phyloP scores from a whole-genome alignment of 2,329 filamentous ascomycete genomes.

The Aphanoascus verrucosus region DNA sequence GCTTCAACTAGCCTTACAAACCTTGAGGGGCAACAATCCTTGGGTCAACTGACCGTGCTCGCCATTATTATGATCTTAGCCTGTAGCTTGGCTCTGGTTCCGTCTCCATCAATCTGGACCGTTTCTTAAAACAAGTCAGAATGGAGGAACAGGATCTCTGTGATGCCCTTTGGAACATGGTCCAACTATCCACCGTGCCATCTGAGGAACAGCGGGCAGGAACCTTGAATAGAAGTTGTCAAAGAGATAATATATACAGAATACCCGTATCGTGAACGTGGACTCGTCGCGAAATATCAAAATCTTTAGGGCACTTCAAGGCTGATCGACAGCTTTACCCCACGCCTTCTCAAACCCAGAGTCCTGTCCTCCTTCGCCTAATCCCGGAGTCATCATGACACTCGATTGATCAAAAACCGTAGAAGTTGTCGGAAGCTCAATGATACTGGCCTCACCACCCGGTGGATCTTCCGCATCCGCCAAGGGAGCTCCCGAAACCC shows the following conservation, averaged over 20 bases:
- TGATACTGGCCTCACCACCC: constrained; percentile 6
- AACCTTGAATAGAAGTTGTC: not conserved
- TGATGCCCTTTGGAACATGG: not conserved
- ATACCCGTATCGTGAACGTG: not conserved
- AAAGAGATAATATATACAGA: not conserved
- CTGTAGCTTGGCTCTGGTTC: too few species aligned
- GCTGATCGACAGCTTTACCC: constrained; percentile 16
- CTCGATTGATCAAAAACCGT: not conserved
- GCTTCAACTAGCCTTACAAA: too few species aligned
- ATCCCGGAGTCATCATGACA: not conserved
- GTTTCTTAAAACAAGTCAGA: too few species aligned
- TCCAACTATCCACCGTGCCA: not conserved
- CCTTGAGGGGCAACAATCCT: too few species aligned
- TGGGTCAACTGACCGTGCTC: too few species aligned
- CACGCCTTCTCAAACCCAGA: constrained; percentile 15
- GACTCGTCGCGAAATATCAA: not conserved
- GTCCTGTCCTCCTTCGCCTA: not conserved
- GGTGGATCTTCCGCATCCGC: not conserved
- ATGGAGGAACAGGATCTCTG: not conserved
- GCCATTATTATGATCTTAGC: too few species aligned
- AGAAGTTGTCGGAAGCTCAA: not conserved
- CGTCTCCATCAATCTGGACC: too few species aligned
- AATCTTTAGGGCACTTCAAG: not conserved
- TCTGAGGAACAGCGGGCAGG: not conserved
- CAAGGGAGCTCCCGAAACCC: not conserved